Conservation (phyloP, 2,329 filamentous ascomycete genomes). For the Neonectria magnoliae region DNA sequence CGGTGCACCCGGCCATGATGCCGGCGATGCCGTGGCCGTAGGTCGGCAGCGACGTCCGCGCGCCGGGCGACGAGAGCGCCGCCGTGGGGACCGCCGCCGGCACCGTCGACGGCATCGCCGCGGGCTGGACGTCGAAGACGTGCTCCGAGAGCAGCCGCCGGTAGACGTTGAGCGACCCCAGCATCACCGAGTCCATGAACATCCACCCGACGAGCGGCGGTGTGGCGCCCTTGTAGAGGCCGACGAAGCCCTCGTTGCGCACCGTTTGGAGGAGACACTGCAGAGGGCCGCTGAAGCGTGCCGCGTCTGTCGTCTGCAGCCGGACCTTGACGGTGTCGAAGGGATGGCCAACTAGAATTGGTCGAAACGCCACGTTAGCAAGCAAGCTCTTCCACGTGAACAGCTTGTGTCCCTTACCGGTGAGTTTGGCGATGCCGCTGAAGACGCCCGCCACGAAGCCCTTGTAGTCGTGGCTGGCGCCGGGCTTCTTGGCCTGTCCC, state of each 20-base stretch:
- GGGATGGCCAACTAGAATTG: slow-evolving; percentile 74
- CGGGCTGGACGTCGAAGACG: slow-evolving; percentile 69
- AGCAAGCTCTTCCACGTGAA: background rate
- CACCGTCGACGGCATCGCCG: background rate
- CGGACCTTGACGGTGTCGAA: slow-evolving; percentile 99
- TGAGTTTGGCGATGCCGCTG: slow-evolving; percentile 89
- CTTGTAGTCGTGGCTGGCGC: slow-evolving; percentile 71
- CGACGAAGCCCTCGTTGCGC: slow-evolving; percentile 83
- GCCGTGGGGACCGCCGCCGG: slow-evolving; percentile 2
- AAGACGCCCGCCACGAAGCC: slow-evolving; percentile 99
- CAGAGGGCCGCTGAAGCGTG: slow-evolving; percentile 85
- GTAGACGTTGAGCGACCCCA: slow-evolving; percentile 91
- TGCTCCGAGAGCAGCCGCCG: slow-evolving; percentile 83
- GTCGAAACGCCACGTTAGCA: slow-evolving; percentile 14
- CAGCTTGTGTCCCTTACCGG: slow-evolving; percentile 63
- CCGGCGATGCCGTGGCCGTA: slow-evolving; percentile 90
- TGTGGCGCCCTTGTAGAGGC: slow-evolving; percentile 93
- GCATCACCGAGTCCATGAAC: slow-evolving; percentile 94
- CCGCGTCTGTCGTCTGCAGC: slow-evolving; percentile 81
- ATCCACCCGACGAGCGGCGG: slow-evolving; percentile 97
- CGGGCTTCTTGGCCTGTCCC: background rate
- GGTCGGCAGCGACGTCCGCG: slow-evolving; percentile 67
- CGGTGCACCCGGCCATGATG: slow-evolving; percentile 85
- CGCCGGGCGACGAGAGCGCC: slow-evolving; percentile 20
- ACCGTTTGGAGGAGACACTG: slow-evolving; percentile 88